A percentile compares a stretch with the other conserved stretches of the same genome.
Conservation (phyloP, 2,329 filamentous ascomycete genomes). For the Colletotrichum sp. region DNA sequence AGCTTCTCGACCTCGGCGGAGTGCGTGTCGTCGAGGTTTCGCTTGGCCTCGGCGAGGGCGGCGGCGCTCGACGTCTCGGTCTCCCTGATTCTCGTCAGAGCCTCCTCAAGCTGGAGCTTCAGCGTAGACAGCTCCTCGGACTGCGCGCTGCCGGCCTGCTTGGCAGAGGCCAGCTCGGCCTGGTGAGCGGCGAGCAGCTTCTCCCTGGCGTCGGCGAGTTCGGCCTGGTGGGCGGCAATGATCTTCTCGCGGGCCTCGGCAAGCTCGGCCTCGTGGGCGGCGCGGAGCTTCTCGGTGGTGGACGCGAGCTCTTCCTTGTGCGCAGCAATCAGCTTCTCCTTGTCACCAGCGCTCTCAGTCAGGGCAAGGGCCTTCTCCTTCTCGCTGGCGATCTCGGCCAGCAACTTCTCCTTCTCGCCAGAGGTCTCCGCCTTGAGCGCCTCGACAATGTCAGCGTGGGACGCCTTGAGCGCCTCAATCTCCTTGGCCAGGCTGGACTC, state of each 20-base stretch:
- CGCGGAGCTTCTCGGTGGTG: constrained; percentile 33
- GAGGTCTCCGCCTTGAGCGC: constrained; percentile 46
- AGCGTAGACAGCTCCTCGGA: constrained; percentile 39
- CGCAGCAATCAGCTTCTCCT: constrained; percentile 36
- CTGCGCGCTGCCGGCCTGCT: constrained; percentile 38
- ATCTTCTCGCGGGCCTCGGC: constrained; percentile 36
- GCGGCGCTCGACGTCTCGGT: constrained; percentile 47
- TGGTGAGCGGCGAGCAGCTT: constrained; percentile 35
- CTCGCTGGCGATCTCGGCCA: constrained; percentile 39
- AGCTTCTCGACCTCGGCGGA: constrained; percentile 54
- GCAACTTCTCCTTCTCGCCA: constrained; percentile 40
- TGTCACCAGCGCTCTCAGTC: constrained; percentile 43
- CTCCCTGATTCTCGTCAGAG: constrained; percentile 33
- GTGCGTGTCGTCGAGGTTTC: constrained; percentile 50
- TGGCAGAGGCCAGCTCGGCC: constrained; percentile 33
- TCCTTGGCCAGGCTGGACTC: constrained; percentile 43
- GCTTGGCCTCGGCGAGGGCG: constrained; percentile 49
- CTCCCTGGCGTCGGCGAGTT: constrained; percentile 43
- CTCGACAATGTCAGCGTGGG: constrained; percentile 49
- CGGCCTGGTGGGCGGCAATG: constrained; percentile 49
- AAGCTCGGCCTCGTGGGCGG: constrained; percentile 35
- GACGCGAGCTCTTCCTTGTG: constrained; percentile 36
- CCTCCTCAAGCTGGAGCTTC: constrained; percentile 36
- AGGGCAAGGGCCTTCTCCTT: constrained; percentile 47
- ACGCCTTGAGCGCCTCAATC: constrained; percentile 45